Percentiles rank a stretch among this genome's conserved stretches.
Evolutionary conservation across 2,329 filamentous ascomycete genomes (phyloP).

Genomic region (Beauveria rudraprayagi): DNA sequence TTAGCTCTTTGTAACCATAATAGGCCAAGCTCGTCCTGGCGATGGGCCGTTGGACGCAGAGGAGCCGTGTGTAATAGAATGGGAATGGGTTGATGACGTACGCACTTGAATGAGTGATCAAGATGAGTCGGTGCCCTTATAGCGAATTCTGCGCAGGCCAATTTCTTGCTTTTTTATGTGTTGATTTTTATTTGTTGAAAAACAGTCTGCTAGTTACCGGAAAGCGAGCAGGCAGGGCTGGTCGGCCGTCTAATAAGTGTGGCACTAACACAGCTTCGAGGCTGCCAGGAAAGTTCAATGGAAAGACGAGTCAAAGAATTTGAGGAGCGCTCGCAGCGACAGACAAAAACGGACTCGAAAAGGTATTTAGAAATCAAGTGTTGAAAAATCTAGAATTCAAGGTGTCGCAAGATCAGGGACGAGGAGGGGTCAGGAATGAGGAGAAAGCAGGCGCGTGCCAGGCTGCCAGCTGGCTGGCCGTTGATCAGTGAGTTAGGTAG

Average conservation of each 20-base stretch:
- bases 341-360: background rate
- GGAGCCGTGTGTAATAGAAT: background rate
- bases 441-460: slow-evolving; percentile 9
- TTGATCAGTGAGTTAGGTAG: background rate
- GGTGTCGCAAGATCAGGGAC: background rate
- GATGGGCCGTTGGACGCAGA: background rate
- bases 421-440: slow-evolving; percentile 5
- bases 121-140: background rate
- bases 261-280: background rate
- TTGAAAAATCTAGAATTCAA: background rate
- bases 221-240: background rate
- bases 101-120: background rate
- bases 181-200: background rate
- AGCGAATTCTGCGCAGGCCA: background rate
- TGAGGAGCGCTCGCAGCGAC: background rate
- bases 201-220: background rate
- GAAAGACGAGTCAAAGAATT: background rate
- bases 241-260: background rate
- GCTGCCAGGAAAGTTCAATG: background rate
- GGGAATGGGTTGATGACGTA: background rate
- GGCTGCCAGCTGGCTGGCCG: background rate
- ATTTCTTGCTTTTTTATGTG: background rate
- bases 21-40: background rate
- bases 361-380: background rate
- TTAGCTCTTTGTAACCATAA: background rate